These are phyloP conservation scores for Darksidea phi DNA, from an alignment of 495 filamentous ascomycete species.

Conservation along the genomic window DNA sequence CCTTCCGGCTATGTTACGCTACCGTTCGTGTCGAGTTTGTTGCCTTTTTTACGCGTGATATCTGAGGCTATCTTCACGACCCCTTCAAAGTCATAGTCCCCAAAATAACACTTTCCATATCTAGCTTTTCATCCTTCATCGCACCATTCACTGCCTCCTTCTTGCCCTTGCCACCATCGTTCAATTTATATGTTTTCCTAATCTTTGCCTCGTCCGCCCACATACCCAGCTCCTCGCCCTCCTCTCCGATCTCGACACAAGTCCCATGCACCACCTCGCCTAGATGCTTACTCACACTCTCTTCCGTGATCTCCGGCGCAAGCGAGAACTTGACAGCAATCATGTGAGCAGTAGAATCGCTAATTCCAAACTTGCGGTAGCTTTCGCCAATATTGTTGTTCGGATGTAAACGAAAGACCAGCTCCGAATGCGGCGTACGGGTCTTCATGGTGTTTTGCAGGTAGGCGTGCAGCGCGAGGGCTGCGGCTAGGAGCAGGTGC, in stretches of 20 bases:
- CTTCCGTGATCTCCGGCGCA: conserved; percentile 20
- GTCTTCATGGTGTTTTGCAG: conserved; percentile 64
- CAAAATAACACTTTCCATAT: conserved; percentile 42
- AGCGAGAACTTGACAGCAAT: conserved; percentile 69
- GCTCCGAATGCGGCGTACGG: conserved; percentile 89
- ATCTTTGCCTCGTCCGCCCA: conserved; percentile 67
- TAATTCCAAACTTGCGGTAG: conserved; percentile 82
- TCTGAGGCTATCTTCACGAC: conserved; percentile 32
- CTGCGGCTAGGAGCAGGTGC: conserved; percentile 75
- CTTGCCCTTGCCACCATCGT: conserved; percentile 2
- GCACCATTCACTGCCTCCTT: conserved; percentile 17
- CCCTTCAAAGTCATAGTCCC: conserved; percentile 46
- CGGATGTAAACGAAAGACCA: conserved; percentile 76
- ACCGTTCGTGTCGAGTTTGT: no score
- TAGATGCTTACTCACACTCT: conserved; percentile 62
- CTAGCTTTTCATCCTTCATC: conserved; percentile 31
- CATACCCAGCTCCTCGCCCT: conserved; percentile 52
- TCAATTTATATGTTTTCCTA: conserved; percentile 77
- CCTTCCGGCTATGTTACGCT: no score
- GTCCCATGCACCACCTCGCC: conserved; percentile 60
- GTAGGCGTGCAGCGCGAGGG: conserved; percentile 69
- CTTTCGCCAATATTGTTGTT: conserved; percentile 93
- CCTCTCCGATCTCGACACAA: conserved; percentile 62
- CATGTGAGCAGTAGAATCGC: conserved; percentile 64
- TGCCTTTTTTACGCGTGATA: no score